Evolutionary conservation across 2,329 filamentous ascomycete genomes (phyloP).

Genomic region (Sporothrix pallida): DNA sequence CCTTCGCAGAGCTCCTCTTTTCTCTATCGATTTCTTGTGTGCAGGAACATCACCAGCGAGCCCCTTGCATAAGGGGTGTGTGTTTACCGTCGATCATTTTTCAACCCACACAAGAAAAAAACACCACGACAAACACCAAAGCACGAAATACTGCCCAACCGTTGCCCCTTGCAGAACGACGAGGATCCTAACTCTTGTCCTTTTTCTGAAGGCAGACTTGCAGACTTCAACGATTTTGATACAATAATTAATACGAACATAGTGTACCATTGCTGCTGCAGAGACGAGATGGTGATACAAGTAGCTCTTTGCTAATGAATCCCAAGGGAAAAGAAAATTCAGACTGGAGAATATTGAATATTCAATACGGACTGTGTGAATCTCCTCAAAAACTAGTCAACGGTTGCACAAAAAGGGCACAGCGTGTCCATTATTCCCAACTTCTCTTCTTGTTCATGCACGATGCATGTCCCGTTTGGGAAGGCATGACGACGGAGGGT

Average conservation of each 20-base stretch:
- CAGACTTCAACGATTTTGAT: background rate
- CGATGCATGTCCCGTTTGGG: background rate
- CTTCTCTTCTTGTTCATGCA: background rate
- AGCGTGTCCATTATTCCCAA: background rate
- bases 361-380: background rate
- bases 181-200: too few species aligned
- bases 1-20: too few species aligned
- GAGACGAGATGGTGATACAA: background rate
- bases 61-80: conserved; percentile 12
- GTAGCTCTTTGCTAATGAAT: background rate
- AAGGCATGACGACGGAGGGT: background rate
- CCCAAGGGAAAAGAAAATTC: background rate
- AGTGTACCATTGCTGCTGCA: background rate
- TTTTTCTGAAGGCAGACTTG: background rate
- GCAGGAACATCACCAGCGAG: background rate
- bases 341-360: background rate
- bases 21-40: background rate
- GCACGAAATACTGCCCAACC: conserved; percentile 1
- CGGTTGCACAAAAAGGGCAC: background rate
- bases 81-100: background rate
- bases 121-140: background rate
- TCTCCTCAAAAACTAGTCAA: too few species aligned
- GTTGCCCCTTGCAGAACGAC: background rate
- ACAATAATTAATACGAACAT: background rate
- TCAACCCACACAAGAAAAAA: background rate